Evolutionary conservation across 306 rosid genomes (phyloP).

Genomic region (Clitoria ternatea): DNA sequence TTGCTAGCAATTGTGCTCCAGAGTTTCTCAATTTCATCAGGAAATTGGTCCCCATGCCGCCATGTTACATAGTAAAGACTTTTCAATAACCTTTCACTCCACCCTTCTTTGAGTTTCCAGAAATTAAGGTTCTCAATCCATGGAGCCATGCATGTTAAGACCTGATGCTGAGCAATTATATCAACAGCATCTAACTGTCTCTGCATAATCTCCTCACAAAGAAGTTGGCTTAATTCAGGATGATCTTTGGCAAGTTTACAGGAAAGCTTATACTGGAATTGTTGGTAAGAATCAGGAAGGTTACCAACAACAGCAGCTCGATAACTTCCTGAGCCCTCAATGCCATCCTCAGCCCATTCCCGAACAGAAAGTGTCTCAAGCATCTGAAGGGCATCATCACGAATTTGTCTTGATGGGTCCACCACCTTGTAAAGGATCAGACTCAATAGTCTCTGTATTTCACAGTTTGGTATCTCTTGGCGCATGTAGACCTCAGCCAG

Average conservation of each 20-base stretch:
- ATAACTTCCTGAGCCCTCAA: conserved; percentile 92
- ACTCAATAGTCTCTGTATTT: conserved; percentile 92
- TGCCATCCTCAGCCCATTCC: conserved; percentile 98
- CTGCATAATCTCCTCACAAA: conserved; percentile 99
- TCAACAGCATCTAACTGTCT: conserved; percentile 99
- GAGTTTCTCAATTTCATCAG: conserved; percentile 98
- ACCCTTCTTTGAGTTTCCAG: conserved; percentile 97
- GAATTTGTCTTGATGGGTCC: conserved; percentile 97
- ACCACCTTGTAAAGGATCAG: conserved; percentile 98
- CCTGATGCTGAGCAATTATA: conserved; percentile 99
- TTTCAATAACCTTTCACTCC: conserved; percentile 95
- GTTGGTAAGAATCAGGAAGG: conserved; percentile 99
- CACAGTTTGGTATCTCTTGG: conserved; percentile 98
- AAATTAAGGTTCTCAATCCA: conserved; percentile 99
- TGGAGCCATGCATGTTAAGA: conserved; percentile 99
- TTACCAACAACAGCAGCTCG: conserved; percentile 99
- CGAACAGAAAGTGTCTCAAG: conserved; percentile 98
- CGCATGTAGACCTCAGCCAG: conserved; percentile 99
- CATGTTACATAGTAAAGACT: conserved; percentile 95
- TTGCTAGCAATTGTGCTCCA: conserved; percentile 99
- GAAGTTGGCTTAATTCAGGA: conserved; percentile 97
- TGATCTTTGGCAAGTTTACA: conserved; percentile 99
- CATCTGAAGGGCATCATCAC: conserved; percentile 99
- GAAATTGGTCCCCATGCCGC: conserved; percentile 98
- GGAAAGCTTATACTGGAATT: conserved; percentile 97